Evolutionary conservation across 345 rosid genomes (phyloP).

Genomic region (Brassica rapa): DNA sequence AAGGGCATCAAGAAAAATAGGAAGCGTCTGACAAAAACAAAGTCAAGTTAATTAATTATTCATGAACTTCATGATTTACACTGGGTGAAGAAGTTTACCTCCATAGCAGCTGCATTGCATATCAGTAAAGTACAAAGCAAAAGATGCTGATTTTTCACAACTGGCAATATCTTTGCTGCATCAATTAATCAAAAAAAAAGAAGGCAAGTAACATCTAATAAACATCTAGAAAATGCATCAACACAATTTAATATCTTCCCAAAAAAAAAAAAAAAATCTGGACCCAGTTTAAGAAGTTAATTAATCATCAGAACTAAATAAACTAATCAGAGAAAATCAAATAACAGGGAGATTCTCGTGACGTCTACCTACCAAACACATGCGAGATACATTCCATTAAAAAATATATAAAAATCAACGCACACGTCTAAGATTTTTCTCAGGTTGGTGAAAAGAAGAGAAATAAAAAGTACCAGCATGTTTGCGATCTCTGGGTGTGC

Average conservation of each 20-base stretch:
- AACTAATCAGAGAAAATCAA: neutral
- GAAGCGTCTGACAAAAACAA: constrained; percentile 61
- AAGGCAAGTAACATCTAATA: neutral
- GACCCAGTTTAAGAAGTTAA: neutral
- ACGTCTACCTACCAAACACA: constrained; percentile 10
- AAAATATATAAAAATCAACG: neutral
- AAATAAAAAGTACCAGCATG: constrained; percentile 58
- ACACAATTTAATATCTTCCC: neutral
- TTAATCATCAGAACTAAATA: neutral
- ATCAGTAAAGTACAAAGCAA: constrained; percentile 86
- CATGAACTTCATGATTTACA: neutral
- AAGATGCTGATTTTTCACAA: constrained; percentile 82
- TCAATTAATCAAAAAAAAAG: neutral
- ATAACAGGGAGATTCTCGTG: no score
- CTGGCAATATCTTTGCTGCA: constrained; percentile 80
- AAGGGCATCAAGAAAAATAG: constrained; percentile 76
- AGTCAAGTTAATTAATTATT: neutral
- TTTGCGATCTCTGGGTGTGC: constrained; percentile 65
- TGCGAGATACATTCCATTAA: neutral
- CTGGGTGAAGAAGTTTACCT: neutral
- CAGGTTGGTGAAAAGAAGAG: neutral
- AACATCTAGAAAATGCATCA: neutral
- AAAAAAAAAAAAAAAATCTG: neutral
- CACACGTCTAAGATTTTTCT: neutral
- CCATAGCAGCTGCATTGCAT: constrained; percentile 89